A percentile compares a stretch with the other conserved stretches of the same genome.
Evolutionary conservation across 2,329 filamentous ascomycete species (phyloP).

Genomic region (Nemania bipapillata): DNA sequence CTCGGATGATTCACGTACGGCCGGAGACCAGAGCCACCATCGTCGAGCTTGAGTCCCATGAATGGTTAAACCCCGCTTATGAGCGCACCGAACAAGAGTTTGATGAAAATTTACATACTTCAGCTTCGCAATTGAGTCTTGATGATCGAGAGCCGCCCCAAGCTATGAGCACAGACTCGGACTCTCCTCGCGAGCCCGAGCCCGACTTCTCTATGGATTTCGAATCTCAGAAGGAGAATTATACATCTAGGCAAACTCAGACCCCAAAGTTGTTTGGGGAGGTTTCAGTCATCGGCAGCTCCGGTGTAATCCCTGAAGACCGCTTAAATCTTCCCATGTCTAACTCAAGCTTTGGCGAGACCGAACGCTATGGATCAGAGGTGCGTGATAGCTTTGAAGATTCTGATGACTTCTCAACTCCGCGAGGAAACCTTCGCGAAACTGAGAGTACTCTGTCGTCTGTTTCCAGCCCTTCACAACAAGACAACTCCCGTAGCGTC

Average conservation of each 20-base stretch:
- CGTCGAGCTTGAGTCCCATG: conserved; percentile 73
- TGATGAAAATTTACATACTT: conserved; percentile 68
- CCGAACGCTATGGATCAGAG: conserved; percentile 55
- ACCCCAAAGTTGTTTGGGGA: conserved; percentile 64
- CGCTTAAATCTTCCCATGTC: conserved; percentile 61
- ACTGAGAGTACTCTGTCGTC: conserved; percentile 29
- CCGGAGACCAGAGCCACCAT: conserved; percentile 82
- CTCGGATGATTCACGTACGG: conserved; percentile 81
- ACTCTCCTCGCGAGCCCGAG: conserved; percentile 50
- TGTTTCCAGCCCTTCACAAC: conserved; percentile 26
- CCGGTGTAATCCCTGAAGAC: conserved; percentile 61
- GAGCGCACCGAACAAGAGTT: conserved; percentile 70
- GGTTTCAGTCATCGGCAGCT: conserved; percentile 66
- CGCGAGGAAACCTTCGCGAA: conserved; percentile 47
- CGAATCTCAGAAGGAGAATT: conserved; percentile 83
- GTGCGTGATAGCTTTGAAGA: conserved; percentile 60
- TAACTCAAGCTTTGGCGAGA: conserved; percentile 47
- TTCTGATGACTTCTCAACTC: conserved; percentile 57
- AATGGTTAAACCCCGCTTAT: conserved; percentile 73
- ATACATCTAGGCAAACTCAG: conserved; percentile 69
- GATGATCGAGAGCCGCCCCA: conserved; percentile 56
- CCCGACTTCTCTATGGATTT: conserved; percentile 63
- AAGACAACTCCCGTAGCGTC: conserved; percentile 46
- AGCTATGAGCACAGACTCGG: conserved; percentile 45
- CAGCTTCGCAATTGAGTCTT: conserved; percentile 73